Evolutionary conservation across 2,329 filamentous ascomycete genomes (phyloP).

Genomic region (Lanzia echinophila): DNA sequence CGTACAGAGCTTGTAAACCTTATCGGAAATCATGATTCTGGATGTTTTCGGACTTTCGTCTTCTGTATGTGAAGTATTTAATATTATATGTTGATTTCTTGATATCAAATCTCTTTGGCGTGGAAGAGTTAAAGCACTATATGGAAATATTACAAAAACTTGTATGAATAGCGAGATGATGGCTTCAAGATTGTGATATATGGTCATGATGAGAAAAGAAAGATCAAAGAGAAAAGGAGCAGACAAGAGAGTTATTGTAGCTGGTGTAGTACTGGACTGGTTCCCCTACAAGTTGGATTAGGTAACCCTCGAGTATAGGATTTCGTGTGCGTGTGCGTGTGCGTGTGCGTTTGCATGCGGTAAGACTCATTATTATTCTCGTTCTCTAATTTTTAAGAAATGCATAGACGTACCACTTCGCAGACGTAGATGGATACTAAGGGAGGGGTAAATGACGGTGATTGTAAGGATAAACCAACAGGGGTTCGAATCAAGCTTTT

Average conservation of each 20-base stretch:
- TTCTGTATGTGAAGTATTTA: not conserved
- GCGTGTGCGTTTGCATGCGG: no score
- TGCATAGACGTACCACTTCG: no score
- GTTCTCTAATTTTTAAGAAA: no score
- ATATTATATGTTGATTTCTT: not conserved
- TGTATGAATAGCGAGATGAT: constrained; percentile 24
- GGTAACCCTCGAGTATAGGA: no score
- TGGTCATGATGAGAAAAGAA: constrained; percentile 10
- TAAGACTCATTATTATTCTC: no score
- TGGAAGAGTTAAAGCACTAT: constrained; percentile 26
- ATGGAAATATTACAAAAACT: constrained; percentile 28
- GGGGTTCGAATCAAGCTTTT: constrained; percentile 18
- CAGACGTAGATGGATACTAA: not conserved
- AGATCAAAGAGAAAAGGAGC: not conserved
- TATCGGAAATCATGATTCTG: constrained; percentile 36
- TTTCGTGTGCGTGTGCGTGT: no score
- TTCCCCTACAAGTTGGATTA: no score
- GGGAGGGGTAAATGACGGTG: not conserved
- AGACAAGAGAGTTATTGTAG: not conserved
- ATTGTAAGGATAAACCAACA: constrained; percentile 12
- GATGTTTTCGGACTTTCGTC: not conserved
- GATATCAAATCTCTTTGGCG: constrained; percentile 17
- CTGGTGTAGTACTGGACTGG: no score
- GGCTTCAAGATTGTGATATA: constrained; percentile 13
- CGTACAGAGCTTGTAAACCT: constrained; percentile 46